phyloP scores from a whole-genome alignment of 1,139 yeast species.

The Pichia sp. region DNA sequence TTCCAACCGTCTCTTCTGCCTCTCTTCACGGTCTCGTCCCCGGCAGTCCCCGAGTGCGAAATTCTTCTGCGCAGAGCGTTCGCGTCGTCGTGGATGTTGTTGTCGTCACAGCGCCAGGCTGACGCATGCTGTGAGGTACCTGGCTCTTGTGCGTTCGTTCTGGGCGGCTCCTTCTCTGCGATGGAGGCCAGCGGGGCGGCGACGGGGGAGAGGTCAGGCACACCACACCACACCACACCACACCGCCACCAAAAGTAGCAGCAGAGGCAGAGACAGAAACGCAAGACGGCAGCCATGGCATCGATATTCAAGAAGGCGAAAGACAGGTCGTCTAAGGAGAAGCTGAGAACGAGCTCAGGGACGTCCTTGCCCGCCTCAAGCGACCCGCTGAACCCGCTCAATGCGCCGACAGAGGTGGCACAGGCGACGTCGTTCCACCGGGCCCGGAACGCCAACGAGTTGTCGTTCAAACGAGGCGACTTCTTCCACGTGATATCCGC shows the following conservation, averaged over 20 bases:
- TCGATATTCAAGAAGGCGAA: constrained; percentile 27
- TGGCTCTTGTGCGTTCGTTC: neutral
- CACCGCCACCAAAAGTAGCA: neutral
- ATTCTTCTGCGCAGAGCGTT: neutral
- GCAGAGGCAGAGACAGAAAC: neutral
- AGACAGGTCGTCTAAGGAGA: constrained; percentile 27
- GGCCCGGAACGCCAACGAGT: constrained; percentile 80
- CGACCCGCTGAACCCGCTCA: constrained; percentile 24
- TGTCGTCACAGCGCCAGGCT: neutral
- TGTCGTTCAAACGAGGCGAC: constrained; percentile 75
- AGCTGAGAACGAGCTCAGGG: constrained; percentile 20
- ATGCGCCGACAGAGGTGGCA: constrained; percentile 73
- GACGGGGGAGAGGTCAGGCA: no score
- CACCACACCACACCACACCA: no score
- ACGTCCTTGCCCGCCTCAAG: constrained; percentile 15
- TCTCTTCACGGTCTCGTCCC: no score
- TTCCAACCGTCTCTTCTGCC: no score
- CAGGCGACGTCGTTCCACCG: constrained; percentile 74
- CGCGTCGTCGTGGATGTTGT: neutral
- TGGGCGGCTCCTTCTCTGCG: no score
- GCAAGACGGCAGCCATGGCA: constrained; percentile 18
- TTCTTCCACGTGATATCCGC: constrained; percentile 72
- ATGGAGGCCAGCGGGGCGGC: no score
- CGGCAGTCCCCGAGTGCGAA: no score
- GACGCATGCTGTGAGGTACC: neutral